Evolutionary conservation across 208 protist genomes (phyloP), one percentile per base, ranked within the genome.

Genomic region (Sergeia podlipaevii): DNA sequence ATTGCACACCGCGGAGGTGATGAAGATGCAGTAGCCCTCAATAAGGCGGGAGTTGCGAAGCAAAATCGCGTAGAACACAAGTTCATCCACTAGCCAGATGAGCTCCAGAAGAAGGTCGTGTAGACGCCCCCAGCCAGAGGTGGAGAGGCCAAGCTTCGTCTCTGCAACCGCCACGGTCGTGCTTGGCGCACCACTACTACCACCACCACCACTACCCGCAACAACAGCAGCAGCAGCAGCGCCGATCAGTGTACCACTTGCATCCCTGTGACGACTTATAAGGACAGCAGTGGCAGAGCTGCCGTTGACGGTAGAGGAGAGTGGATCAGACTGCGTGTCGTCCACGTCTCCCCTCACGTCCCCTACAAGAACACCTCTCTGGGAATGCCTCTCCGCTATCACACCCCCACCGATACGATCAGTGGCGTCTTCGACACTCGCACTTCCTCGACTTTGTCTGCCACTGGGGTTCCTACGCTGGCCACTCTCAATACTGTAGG

Each of bases 11-110:
- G 70, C 68, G 0, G 73, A 39, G 2, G 79, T 58, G n/a, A 95
- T 60, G 49, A 91, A 95, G 2, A 76, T 55, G 6, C 78, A 74
- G 43, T 85, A 91, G 15, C 75, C 74, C 48, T 95, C 82, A 27
- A 95, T 83, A 28, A 69, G 59, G 3, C 83, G 61, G 15, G 78
- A 89, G 65, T 95, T 91, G n/a, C 76, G 65, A 15, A 86, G 79
- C 15, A 89, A 53, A 46, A 91, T 78, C n/a, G 73, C 70, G 60
- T 80, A 85, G 46, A 79, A 81, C 27, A 95, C 51, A 21, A 95
- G 70, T 36, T 95, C 87, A 34, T 95, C 87, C 37, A 86, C 78
- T 5, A 95, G 64, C 79, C 83, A 95, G 24, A 69, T 86, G 29
- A 95, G 51, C 46, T 95, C 87, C 0, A 91, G 68, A 11, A 91